Evolutionary conservation across 2,329 filamentous ascomycete genomes (phyloP).

Genomic region (Lecanicillium sp.): DNA sequence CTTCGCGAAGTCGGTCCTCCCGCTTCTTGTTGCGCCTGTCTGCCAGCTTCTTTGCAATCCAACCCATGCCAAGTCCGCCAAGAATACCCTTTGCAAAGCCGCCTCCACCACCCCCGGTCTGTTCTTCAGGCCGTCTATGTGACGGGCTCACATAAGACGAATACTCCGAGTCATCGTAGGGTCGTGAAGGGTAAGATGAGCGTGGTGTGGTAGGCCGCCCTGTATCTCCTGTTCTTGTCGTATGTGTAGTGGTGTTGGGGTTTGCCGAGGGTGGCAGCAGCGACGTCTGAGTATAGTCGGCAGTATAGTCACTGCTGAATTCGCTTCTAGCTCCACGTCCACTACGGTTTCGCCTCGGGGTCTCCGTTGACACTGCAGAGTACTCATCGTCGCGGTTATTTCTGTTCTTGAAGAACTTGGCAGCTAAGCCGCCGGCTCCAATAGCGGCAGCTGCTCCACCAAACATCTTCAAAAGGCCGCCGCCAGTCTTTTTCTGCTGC

Average conservation of each 20-base stretch:
- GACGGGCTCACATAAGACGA: slow-evolving; percentile 60
- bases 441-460: slow-evolving; percentile 54
- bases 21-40: slow-evolving; percentile 45
- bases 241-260: slow-evolving; percentile 38
- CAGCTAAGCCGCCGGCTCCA: slow-evolving; percentile 57
- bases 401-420: slow-evolving; percentile 51
- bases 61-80: slow-evolving; percentile 60
- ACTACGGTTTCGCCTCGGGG: slow-evolving; percentile 44
- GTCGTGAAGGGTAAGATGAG: slow-evolving; percentile 35
- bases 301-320: slow-evolving; percentile 44
- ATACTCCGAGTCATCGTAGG: slow-evolving; percentile 49
- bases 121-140: slow-evolving; percentile 41
- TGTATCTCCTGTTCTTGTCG: slow-evolving; percentile 41
- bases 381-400: slow-evolving; percentile 53
- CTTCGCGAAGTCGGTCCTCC: slow-evolving; percentile 38
- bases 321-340: slow-evolving; percentile 42
- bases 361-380: slow-evolving; percentile 57
- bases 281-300: slow-evolving; percentile 32
- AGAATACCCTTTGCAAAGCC: slow-evolving; percentile 49
- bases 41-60: slow-evolving; percentile 60
- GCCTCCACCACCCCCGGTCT: slow-evolving; percentile 39
- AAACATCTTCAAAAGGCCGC: slow-evolving; percentile 56
- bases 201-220: slow-evolving; percentile 44
- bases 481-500: slow-evolving; percentile 35
- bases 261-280: slow-evolving; percentile 42